Evolutionary conservation across 2,329 filamentous ascomycete genomes (phyloP).

Genomic region (Ceratocystis huliohia): DNA sequence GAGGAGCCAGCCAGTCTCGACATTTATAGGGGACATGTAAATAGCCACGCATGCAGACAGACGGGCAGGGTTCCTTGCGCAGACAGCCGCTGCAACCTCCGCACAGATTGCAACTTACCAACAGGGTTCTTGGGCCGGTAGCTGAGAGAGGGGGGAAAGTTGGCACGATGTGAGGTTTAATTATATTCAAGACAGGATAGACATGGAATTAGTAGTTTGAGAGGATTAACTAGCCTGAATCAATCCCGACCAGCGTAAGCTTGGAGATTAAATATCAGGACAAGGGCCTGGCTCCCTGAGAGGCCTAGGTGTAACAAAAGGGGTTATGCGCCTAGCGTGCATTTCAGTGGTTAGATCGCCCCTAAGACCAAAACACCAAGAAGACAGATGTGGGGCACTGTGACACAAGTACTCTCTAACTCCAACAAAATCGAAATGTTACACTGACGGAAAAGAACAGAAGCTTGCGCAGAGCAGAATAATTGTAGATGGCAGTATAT

Average conservation of each 20-base stretch:
- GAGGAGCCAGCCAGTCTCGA: too few relatives aligned
- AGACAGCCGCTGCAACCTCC: neutral
- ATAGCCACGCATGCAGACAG: neutral
- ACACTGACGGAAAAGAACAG: neutral
- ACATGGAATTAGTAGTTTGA: neutral
- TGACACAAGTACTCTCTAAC: neutral
- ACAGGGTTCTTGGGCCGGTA: neutral
- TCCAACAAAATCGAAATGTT: neutral
- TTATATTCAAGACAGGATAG: neutral
- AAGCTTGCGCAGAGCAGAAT: too few relatives aligned
- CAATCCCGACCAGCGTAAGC: too few relatives aligned
- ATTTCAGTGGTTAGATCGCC: neutral
- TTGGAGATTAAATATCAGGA: neutral
- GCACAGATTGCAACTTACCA: neutral
- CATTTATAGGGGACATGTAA: neutral
- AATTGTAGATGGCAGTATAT: too few relatives aligned
- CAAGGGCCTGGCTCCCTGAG: too few relatives aligned
- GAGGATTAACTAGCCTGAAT: neutral
- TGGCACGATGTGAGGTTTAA: neutral
- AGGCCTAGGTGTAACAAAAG: neutral
- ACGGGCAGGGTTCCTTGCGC: neutral
- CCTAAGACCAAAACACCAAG: neutral
- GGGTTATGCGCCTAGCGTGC: conserved; percentile 1
- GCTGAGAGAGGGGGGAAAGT: neutral
- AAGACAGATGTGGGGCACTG: neutral